Base-by-base conservation (phyloP, 2,329 filamentous ascomycete species). In the Gliomastix tumulicola region DNA sequence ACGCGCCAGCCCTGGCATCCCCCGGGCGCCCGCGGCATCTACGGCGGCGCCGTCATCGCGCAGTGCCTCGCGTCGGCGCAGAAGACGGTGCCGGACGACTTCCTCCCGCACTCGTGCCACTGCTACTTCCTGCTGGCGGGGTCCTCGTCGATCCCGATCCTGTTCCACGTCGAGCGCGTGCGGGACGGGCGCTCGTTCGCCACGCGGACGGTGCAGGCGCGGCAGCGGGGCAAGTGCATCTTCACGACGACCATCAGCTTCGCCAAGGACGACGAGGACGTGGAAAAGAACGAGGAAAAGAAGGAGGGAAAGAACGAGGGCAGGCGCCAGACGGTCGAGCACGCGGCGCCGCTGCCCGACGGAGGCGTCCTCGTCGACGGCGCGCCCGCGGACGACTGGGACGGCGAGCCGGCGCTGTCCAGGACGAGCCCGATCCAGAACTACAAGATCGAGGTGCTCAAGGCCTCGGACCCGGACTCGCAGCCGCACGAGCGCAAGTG, bases 41-140 rank as follows among this genome's bases (percentile, higher is more conserved):
- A 88, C 54, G 92, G 92, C 56, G 89, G 89, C 46, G 81, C 85
- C 39, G 88, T 94, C 25, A 96, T 98, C 49, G 89, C 90, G 33
- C 90, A 97, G 70, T 89, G 77, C 52, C 81, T 96, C 19, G 76
- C 84, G 32, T 88, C 92, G 3, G 92, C 88, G 18, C 88, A 95
- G 60, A 78, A 80, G 54, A 98, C 92, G 8, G 86, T 98, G 3
- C 82, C 84, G 0, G 59, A 69, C 19, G 71, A 85, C 55, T 96
- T 95, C 62, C 76, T 81, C 41, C 79, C 92, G 34, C 92, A 98
- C 69, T 90, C 84, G 55, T 96, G 94, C 84, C 92, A 98, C 73
- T 97, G 92, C 75, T 98, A 97, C 69, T 98, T 98, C 60, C 81
- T 98, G 22, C 79, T 97, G 3, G 89, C 90, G 5, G 92, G 92